Percentiles rank a stretch among this genome's conserved stretches.
Conservation (phyloP, 163 green algal species). For the Chloromonas sp. region DNA sequence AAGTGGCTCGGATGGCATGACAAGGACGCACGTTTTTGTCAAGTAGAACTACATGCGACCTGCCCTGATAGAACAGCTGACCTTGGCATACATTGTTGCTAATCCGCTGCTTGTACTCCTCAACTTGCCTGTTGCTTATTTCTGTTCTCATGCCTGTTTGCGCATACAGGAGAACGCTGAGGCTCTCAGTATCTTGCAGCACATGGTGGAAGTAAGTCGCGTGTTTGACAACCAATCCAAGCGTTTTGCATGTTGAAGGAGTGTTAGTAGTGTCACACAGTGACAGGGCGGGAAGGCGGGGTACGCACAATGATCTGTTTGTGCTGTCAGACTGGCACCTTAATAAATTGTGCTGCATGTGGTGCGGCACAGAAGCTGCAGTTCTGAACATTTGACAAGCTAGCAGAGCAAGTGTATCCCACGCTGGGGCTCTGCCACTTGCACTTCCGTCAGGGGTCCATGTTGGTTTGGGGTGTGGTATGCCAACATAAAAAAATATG, state of each 20-base stretch:
- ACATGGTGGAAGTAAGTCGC: conserved; percentile 39
- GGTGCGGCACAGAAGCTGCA: background rate
- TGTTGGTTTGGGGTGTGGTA: background rate
- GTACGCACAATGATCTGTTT: too few species aligned
- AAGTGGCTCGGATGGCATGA: too few species aligned
- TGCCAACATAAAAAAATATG: background rate
- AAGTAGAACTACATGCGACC: too few species aligned
- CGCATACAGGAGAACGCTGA: conserved; percentile 62
- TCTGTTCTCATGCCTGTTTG: too few species aligned
- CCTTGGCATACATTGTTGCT: too few species aligned
- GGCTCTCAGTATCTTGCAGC: conserved; percentile 63
- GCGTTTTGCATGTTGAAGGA: background rate
- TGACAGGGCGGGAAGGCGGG: conserved; percentile 53
- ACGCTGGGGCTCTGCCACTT: background rate
- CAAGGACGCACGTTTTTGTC: too few species aligned
- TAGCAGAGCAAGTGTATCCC: too few species aligned
- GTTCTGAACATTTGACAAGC: background rate
- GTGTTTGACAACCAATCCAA: too few species aligned
- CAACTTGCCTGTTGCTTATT: too few species aligned
- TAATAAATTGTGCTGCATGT: conserved; percentile 48
- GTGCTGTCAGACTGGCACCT: conserved; percentile 82
- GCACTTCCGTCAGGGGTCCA: background rate
- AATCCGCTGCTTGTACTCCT: too few species aligned
- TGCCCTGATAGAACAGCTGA: too few species aligned
- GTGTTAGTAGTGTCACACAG: conserved; percentile 96